phyloP scores from a whole-genome alignment of 331 rosid genomes.

The Rosa hybrid region DNA sequence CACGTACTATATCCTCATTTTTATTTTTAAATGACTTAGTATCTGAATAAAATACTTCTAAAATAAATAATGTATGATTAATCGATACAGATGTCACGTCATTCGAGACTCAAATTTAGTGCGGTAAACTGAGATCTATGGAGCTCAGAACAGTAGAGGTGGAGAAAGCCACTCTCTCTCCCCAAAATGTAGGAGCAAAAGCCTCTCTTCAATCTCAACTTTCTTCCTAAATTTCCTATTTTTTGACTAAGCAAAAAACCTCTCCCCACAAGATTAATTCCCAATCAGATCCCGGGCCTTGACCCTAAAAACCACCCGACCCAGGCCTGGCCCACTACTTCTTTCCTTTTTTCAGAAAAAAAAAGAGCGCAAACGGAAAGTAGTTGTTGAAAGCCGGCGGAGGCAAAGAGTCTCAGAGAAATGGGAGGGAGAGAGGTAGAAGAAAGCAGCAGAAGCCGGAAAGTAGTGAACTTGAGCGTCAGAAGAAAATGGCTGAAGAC shows the following conservation, averaged over 20 bases:
- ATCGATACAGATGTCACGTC: neutral
- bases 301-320: neutral
- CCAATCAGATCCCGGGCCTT: neutral
- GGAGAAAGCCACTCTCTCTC: neutral
- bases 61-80: too few relatives aligned
- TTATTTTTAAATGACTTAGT: too few relatives aligned
- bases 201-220: neutral
- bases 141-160: neutral
- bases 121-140: neutral
- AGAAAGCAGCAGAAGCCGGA: constrained; percentile 20
- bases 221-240: neutral
- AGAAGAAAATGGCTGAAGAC: constrained; percentile 55
- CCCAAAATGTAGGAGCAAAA: neutral
- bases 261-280: neutral
- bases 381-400: too few relatives aligned
- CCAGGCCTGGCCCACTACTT: neutral
- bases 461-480: constrained; percentile 18
- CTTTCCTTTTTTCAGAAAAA: neutral
- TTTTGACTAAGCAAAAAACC: neutral
- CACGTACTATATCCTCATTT: too few relatives aligned
- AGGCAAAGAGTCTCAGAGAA: neutral
- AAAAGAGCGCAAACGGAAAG: neutral
- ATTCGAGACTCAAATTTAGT: neutral
- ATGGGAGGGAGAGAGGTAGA: constrained; percentile 37
- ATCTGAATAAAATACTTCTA: too few relatives aligned